Evolutionary conservation across 768 basidiomycete genomes (phyloP), one percentile per base, ranked within the genome.

Genomic region (Phaeotremella skinneri): DNA sequence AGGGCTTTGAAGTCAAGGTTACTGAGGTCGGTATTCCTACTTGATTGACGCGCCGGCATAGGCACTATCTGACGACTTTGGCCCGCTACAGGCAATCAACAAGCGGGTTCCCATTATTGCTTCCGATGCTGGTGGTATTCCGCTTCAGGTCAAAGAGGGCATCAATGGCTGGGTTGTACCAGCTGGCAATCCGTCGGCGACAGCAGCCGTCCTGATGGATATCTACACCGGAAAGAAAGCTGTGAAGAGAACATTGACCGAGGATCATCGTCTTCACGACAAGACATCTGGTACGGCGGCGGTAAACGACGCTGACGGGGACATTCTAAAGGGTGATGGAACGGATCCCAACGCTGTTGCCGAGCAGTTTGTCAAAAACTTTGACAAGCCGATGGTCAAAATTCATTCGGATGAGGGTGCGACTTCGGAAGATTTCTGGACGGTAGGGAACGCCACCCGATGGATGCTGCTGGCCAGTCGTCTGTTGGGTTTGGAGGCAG

Each of bases 1-100:
- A 97, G 79, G 93, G 93, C 27, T 97, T 96, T 79, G 93, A 97
- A 73, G 90, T 97, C 79, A 97, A 97, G 78, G 91, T 93, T 50
- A 91, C 90, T 48, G 73, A 74, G 62, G 69, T 67, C 17, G 56
- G 64, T 39, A 1, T 31, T 56, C 17, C 52, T 17, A 16, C 4
- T 58, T n/a, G n/a, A n/a, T n/a, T n/a, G n/a, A n/a, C n/a, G n/a
- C n/a, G n/a, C n/a, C n/a, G n/a, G n/a, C n/a, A n/a, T n/a, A n/a
- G n/a, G n/a, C n/a, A n/a, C n/a, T n/a, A n/a, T n/a, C n/a, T n/a
- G n/a, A n/a, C n/a, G n/a, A n/a, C n/a, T n/a, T n/a, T n/a, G n/a
- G n/a, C n/a, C n/a, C 54, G 26, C 27, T 55, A 20, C 90, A 94
- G 79, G 90, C 89, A n/a, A 81, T 97, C 52, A 89, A 93, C 77